A percentile compares a stretch with the other conserved stretches of the same genome.
Evolutionary conservation across 1,284 basidiomycete species (phyloP).

Genomic region (Rhizopogon parksii): DNA sequence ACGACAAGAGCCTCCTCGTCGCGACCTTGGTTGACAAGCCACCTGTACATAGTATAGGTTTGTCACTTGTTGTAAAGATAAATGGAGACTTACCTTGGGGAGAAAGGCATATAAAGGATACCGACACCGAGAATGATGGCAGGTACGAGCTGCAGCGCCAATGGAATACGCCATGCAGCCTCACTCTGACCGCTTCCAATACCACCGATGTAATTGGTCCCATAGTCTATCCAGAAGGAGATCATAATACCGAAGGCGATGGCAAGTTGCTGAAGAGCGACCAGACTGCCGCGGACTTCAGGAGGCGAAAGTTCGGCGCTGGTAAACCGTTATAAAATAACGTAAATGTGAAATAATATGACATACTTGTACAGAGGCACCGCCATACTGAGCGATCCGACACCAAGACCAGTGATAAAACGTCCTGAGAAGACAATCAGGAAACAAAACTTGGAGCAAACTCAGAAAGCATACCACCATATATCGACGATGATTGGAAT

Average conservation of each 20-base stretch:
- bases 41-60: slow-evolving; percentile 33
- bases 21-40: slow-evolving; percentile 65
- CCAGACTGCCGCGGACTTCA: slow-evolving; percentile 76
- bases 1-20: slow-evolving; percentile 69
- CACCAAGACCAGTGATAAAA: slow-evolving; percentile 70
- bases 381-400: slow-evolving; percentile 69
- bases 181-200: slow-evolving; percentile 46
- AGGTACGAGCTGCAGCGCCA: slow-evolving; percentile 71
- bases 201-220: slow-evolving; percentile 70
- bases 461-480: slow-evolving; percentile 40
- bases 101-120: slow-evolving; percentile 65
- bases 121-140: slow-evolving; percentile 61
- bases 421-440: slow-evolving; percentile 38
- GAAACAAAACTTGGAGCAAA: not conserved
- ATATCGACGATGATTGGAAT: slow-evolving; percentile 51
- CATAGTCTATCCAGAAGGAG: slow-evolving; percentile 79
- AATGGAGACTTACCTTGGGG: slow-evolving; percentile 41
- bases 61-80: not conserved
- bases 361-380: slow-evolving; percentile 70
- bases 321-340: not conserved
- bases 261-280: slow-evolving; percentile 75
- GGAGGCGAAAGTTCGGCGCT: slow-evolving; percentile 68
- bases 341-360: slow-evolving; percentile 4
- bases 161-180: slow-evolving; percentile 72
- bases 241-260: slow-evolving; percentile 68